Evolutionary conservation across 1,139 yeast genomes (phyloP), one percentile per base, ranked within the genome.

Genomic region (Candida mesenterica): DNA sequence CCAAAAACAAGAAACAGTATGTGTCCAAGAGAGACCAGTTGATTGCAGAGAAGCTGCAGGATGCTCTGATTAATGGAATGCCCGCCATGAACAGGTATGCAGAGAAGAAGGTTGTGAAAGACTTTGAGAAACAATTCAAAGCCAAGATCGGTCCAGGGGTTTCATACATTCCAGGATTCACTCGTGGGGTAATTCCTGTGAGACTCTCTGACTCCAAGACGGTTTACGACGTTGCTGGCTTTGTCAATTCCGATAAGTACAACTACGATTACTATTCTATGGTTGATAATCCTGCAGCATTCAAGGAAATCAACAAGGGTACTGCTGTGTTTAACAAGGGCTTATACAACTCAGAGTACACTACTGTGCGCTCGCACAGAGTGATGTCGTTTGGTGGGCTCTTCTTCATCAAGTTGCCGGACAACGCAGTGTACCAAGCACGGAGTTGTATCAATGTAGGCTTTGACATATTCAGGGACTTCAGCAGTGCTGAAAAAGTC

Each of bases 341-440:
- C 3, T 53, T 52, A 3, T 67, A 68, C 43, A 48, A 55, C 15
- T 53, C 72, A 2, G 42, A 45, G n/a, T 71, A 68, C 45, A 52
- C 52, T 1, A 61, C 79, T 0, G 45, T 73, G 3, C 66, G 61
- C 31, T 71, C 70, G 5, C 73, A 72, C 1, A 68, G 69, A 32
- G 64, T 75, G 15, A 55, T 72, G 22, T 71, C 80, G 1, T 57
- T 77, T 15, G 89, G 86, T 7, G 92, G 94, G 0, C 46, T 82
- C 0, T 71, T 79, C 36, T 80, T 70, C 47, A 41, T 83, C 15
- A 48, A 54, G 15, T 51, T 62, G 7, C 73, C 75, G 0, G 46
- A 53, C 4, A 62, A 60, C 1, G 50, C 77, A 0, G 65, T 81
- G 39, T 60, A 72, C 29, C 74, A 67, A 46, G 48, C 66, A 5